A percentile compares a stretch with the other conserved stretches of the same genome.
These are phyloP conservation scores for Ceratocystis papillata DNA, from an alignment of 2,329 filamentous ascomycete genomes.

Conservation along the genomic window DNA sequence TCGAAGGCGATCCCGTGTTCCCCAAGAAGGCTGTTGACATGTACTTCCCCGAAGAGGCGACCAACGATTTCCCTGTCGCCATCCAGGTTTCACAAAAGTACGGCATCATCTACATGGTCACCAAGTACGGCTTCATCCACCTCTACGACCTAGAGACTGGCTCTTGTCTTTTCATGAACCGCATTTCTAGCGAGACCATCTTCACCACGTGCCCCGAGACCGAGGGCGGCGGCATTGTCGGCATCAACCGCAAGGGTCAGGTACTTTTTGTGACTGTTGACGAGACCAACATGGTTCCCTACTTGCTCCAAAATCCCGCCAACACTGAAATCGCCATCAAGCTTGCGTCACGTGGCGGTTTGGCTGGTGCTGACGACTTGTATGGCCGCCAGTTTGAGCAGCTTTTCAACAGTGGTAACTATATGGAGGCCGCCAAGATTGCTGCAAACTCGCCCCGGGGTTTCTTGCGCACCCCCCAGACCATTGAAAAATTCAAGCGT, in stretches of 20 bases:
- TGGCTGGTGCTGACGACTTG: constrained; percentile 86
- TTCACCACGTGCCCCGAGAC: constrained; percentile 84
- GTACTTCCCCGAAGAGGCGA: constrained; percentile 91
- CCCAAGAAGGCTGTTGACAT: constrained; percentile 95
- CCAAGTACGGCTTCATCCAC: constrained; percentile 98
- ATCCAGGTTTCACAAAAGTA: constrained; percentile 97
- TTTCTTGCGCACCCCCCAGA: constrained; percentile 87
- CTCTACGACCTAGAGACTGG: constrained; percentile 95
- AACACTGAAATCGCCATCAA: constrained; percentile 91
- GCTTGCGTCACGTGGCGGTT: constrained; percentile 83
- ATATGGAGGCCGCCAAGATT: constrained; percentile 81
- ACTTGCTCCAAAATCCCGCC: constrained; percentile 90
- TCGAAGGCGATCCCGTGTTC: constrained; percentile 78
- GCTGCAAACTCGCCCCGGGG: constrained; percentile 93
- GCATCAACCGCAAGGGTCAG: constrained; percentile 95
- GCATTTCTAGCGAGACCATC: constrained; percentile 97
- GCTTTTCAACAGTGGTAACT: constrained; percentile 68
- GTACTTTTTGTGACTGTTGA: constrained; percentile 90
- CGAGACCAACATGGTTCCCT: constrained; percentile 81
- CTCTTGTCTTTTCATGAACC: constrained; percentile 97
- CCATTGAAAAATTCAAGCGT: constrained; percentile 91
- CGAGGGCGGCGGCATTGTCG: constrained; percentile 77
- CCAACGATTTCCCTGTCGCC: constrained; percentile 93
- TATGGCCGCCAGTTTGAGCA: constrained; percentile 91
- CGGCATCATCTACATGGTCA: constrained; percentile 92